phyloP scores from a whole-genome alignment of 1,284 basidiomycete species.

The Puccinia brachypodii region DNA sequence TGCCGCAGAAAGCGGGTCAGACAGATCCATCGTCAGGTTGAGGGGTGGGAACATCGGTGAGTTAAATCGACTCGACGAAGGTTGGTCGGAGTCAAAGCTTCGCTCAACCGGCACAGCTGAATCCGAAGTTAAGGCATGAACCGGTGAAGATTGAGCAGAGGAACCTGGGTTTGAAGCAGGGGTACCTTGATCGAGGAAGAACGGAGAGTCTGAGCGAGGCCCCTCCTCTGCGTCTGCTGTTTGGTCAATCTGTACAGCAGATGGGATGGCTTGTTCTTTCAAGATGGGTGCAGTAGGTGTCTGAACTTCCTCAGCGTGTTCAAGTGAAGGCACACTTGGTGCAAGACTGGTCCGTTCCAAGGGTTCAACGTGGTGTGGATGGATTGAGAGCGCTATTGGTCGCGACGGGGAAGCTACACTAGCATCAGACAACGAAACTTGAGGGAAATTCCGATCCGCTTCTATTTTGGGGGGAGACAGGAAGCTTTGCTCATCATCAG shows the following conservation, averaged over 20 bases:
- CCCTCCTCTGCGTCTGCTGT: not conserved
- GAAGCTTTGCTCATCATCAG: not conserved
- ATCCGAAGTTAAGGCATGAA: constrained; percentile 8
- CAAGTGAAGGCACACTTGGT: not conserved
- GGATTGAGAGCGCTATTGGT: not conserved
- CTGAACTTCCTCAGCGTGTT: not conserved
- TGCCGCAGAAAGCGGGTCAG: constrained; percentile 29
- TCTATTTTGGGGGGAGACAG: constrained; percentile 13
- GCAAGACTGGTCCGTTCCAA: not conserved
- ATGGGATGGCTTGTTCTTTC: not conserved
- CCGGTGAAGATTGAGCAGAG: constrained; percentile 9
- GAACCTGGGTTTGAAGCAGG: not conserved
- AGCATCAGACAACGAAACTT: constrained; percentile 16
- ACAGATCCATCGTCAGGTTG: constrained; percentile 17
- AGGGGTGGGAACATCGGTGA: constrained; percentile 19
- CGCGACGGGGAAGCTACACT: constrained; percentile 15
- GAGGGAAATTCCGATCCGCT: constrained; percentile 11
- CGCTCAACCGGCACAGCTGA: not conserved
- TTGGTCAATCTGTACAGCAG: not conserved
- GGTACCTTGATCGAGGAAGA: not conserved
- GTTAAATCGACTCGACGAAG: not conserved
- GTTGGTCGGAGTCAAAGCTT: not conserved
- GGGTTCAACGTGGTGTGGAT: not conserved
- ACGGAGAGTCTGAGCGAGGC: not conserved
- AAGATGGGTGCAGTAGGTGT: constrained; percentile 11